Evolutionary conservation across 2,329 filamentous ascomycete species (phyloP), one percentile per base, ranked within the genome.

Genomic region (Hymenoscyphus salicellus): DNA sequence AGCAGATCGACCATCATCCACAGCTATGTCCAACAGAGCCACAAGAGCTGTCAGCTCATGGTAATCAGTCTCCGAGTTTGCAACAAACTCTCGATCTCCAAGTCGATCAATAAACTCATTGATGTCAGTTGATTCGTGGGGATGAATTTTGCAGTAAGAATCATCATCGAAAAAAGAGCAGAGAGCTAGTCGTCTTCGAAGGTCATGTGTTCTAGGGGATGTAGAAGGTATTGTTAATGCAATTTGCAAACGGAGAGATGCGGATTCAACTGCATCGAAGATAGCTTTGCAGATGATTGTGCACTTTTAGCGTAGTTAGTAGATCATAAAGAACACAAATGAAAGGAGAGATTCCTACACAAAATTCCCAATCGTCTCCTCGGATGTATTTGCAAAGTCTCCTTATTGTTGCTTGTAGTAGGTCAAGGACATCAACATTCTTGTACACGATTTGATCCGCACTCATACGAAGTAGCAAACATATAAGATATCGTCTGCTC

Each of bases 1-100:
- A 61, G 57, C 26, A 71, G 75, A 64, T 68, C 75, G 63, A 1
- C 84, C 91, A 64, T 89, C 85, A 65, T 92, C 91, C 60, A 97
- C 81, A 17, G 86, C 89, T 46, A 92, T 84, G 72, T 95, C 89
- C 5, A 97, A 83, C 23, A 96, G 83, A 2, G 83, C 78, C 3
- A 91, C 80, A 17, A 87, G 81, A 2, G 90, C 87, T 38, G 83
- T 81, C 1, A 97, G 83, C 62, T 88, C 82, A 17, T 81, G 79
- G 76, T 91, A 97, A 76, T 97, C 80, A 8, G 88, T 90, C 33
- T 80, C 71, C 17, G 79, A 78, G 3, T 76, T 80, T 68, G 89
- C 78, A 26, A 76, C 73, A 71, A 89, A 89, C 28, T 82, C 79
- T 0, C 80, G 76, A 5, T 76, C 72, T 14, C 77, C 72, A 10